phyloP scores from a whole-genome alignment of 495 filamentous ascomycete genomes.

The Penicillium roqueforti region DNA sequence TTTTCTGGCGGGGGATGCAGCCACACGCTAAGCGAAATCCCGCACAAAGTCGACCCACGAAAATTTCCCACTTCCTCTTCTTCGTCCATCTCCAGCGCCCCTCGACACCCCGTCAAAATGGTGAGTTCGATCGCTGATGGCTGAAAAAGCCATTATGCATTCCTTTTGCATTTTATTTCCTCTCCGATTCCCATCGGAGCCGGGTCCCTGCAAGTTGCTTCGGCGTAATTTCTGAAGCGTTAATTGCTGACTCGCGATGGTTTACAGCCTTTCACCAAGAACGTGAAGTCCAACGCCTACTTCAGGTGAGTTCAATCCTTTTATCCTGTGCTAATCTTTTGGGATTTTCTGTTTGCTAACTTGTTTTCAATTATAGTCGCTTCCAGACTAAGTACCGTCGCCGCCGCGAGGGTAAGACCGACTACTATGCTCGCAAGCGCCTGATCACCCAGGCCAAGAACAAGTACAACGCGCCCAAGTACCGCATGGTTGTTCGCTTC shows the following conservation, averaged over 20 bases:
- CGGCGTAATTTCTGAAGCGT: constrained; percentile 85
- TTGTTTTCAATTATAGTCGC: constrained; percentile 57
- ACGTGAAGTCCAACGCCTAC: constrained; percentile 94
- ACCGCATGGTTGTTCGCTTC: constrained; percentile 99
- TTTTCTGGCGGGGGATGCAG: constrained; percentile 38
- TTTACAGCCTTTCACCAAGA: constrained; percentile 86
- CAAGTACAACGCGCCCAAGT: constrained; percentile 99
- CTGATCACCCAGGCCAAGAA: constrained; percentile 99
- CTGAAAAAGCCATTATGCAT: constrained; percentile 21
- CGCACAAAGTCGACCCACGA: constrained; percentile 43
- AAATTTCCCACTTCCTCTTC: constrained; percentile 24
- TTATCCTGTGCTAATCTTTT: neutral
- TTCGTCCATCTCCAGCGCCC: constrained; percentile 29
- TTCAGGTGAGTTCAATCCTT: constrained; percentile 66
- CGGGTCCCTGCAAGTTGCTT: constrained; percentile 97
- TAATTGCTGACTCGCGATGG: constrained; percentile 93
- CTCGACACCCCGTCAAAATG: constrained; percentile 44
- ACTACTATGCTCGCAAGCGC: constrained; percentile 99
- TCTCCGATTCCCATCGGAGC: constrained; percentile 21
- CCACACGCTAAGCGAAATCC: constrained; percentile 44
- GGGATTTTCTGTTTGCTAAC: constrained; percentile 14
- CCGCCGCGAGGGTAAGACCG: constrained; percentile 94
- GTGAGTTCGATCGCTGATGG: constrained; percentile 38
- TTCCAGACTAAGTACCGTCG: constrained; percentile 99
- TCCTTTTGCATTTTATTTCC: constrained; percentile 11